Evolutionary conservation across 2,329 filamentous ascomycete species (phyloP).

Genomic region (Chaetothyriales sp.): DNA sequence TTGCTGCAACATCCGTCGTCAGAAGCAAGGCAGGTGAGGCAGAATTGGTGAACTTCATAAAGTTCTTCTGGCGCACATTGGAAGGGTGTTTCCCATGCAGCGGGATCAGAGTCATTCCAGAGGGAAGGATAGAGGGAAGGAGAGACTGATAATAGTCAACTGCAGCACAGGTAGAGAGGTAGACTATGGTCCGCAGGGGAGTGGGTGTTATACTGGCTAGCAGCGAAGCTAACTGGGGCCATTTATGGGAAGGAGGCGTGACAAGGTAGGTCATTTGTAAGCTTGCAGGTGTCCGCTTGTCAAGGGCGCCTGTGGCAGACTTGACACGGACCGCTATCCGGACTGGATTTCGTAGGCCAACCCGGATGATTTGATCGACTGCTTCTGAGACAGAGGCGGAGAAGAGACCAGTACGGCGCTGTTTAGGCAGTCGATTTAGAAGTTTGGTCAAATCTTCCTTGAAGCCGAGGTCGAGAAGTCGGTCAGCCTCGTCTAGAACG

Average conservation of each 20-base stretch:
- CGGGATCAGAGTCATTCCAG: conserved; percentile 53
- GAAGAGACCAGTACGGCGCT: conserved; percentile 82
- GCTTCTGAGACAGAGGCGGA: conserved; percentile 94
- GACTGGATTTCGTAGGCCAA: conserved; percentile 84
- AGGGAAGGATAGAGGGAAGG: conserved; percentile 55
- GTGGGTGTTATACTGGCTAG: conserved; percentile 53
- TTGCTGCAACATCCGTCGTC: conserved; percentile 81
- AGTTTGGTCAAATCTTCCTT: conserved; percentile 68
- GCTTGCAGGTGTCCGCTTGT: conserved; percentile 74
- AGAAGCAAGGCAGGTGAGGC: conserved; percentile 65
- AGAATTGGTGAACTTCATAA: conserved; percentile 60
- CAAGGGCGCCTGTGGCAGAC: conserved; percentile 55
- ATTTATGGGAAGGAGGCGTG: conserved; percentile 61
- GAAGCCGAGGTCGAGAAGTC: conserved; percentile 84
- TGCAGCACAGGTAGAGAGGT: conserved; percentile 81
- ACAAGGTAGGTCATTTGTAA: conserved; percentile 80
- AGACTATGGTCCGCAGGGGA: conserved; percentile 77
- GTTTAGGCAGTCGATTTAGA: conserved; percentile 70
- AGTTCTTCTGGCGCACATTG: conserved; percentile 77
- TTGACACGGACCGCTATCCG: conserved; percentile 91
- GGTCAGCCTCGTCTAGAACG: conserved; percentile 86
- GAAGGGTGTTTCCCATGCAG: conserved; percentile 86
- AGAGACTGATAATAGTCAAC: conserved; percentile 88
- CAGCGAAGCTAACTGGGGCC: conserved; percentile 57
- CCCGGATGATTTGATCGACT: conserved; percentile 78